Evolutionary conservation across 495 filamentous ascomycete genomes (phyloP).

Genomic region (Talaromyces adpressus): DNA sequence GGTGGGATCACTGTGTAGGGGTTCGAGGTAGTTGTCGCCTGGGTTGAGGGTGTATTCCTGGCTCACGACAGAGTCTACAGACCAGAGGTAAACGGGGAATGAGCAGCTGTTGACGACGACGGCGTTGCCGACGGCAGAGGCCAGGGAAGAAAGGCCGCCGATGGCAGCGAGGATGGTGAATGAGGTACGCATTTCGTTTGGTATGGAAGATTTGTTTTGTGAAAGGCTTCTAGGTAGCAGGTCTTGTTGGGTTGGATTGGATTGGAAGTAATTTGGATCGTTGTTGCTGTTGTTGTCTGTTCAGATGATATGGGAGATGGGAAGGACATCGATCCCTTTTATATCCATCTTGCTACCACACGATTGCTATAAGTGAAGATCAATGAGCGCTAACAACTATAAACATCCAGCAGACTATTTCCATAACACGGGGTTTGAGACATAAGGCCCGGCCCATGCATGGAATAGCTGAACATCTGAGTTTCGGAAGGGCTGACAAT

Average conservation of each 20-base stretch:
- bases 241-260: not conserved
- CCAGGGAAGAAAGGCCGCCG: slow-evolving; percentile 21
- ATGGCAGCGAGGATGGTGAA: slow-evolving; percentile 18
- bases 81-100: slow-evolving; percentile 46
- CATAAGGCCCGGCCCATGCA: not conserved
- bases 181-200: slow-evolving; percentile 24
- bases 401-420: not conserved
- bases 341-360: not conserved
- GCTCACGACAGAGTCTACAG: slow-evolving; percentile 42
- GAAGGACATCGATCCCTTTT: not conserved
- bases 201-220: not conserved
- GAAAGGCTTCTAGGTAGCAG: not conserved
- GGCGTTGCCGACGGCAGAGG: slow-evolving; percentile 42
- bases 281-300: not conserved
- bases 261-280: not conserved
- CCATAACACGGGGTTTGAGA: not conserved
- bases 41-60: slow-evolving; percentile 30
- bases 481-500: not conserved
- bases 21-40: slow-evolving; percentile 32
- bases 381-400: not conserved
- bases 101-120: slow-evolving; percentile 45
- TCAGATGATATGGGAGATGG: not conserved
- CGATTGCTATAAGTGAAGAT: not conserved
- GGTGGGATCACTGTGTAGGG: slow-evolving; percentile 35
- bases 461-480: not conserved